Evolutionary conservation across 805 yeast species (phyloP).

Genomic region (Torulaspora quercuum): DNA sequence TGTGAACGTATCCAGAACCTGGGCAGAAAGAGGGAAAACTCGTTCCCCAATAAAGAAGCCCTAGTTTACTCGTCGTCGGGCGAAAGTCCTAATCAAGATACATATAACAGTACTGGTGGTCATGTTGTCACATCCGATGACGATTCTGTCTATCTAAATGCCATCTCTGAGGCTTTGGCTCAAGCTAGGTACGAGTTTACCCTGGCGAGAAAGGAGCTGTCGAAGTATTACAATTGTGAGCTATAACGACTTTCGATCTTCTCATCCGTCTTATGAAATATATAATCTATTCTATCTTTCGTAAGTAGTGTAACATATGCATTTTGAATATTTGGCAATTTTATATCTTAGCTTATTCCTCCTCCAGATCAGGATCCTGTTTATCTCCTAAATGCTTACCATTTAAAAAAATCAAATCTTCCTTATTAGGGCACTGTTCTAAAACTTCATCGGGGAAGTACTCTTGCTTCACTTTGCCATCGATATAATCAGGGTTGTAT

Average conservation of each 20-base stretch:
- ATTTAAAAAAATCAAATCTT: conserved; percentile 45
- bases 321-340: conserved; percentile 2
- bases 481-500: conserved; percentile 76
- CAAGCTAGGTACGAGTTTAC: conserved; percentile 48
- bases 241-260: conserved; percentile 14
- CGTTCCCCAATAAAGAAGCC: conserved; percentile 19
- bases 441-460: conserved; percentile 65
- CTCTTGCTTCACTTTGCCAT: conserved; percentile 70
- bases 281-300: conserved; percentile 2
- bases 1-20: conserved; percentile 93
- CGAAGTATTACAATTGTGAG: conserved; percentile 44
- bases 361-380: conserved; percentile 42
- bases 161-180: conserved; percentile 45
- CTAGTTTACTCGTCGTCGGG: conserved; percentile 5
- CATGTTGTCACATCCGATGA: conserved; percentile 31
- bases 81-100: conserved; percentile 13
- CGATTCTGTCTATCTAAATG: conserved; percentile 42
- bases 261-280: conserved; percentile 3
- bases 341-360: neutral
- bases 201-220: conserved; percentile 45
- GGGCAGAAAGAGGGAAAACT: conserved; percentile 47
- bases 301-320: conserved; percentile 14
- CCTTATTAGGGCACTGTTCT: conserved; percentile 24
- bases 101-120: conserved; percentile 15
- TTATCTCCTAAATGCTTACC: conserved; percentile 54